Evolutionary conservation across 2,329 filamentous ascomycete genomes (phyloP).

Genomic region (Cordyceps militaris): DNA sequence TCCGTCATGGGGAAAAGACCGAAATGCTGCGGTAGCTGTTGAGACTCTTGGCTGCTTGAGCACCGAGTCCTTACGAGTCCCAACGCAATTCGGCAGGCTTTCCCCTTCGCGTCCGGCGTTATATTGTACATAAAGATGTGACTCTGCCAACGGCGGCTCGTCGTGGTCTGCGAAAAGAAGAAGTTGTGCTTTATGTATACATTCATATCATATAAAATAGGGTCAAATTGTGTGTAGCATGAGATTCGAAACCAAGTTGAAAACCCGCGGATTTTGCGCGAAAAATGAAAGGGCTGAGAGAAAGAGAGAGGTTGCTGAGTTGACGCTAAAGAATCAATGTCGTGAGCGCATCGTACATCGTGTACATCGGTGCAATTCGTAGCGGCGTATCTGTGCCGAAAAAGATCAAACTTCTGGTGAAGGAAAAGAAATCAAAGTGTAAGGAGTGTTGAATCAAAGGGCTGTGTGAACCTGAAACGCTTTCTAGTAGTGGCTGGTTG

Average conservation of each 20-base stretch:
- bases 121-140: slow-evolving; percentile 6
- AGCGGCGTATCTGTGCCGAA: not conserved
- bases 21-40: not conserved
- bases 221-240: not conserved
- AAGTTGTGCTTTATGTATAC: not conserved
- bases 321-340: slow-evolving; percentile 1
- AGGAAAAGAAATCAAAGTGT: not conserved
- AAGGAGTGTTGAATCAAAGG: not conserved
- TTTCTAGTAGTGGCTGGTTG: not conserved
- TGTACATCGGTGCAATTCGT: not conserved
- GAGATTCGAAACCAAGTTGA: not conserved
- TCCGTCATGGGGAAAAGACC: not conserved
- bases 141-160: not conserved
- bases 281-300: slow-evolving; percentile 10
- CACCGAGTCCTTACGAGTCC: not conserved
- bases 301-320: slow-evolving; percentile 7
- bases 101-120: not conserved
- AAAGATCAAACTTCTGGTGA: not conserved
- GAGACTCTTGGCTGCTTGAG: not conserved
- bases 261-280: too few species aligned
- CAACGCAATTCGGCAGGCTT: not conserved
- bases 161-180: not conserved
- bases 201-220: not conserved
- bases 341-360: slow-evolving; percentile 2
- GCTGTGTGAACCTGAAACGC: not conserved